Base-by-base conservation (phyloP, 495 filamentous ascomycete species). In the Cercophora newfieldiana region DNA sequence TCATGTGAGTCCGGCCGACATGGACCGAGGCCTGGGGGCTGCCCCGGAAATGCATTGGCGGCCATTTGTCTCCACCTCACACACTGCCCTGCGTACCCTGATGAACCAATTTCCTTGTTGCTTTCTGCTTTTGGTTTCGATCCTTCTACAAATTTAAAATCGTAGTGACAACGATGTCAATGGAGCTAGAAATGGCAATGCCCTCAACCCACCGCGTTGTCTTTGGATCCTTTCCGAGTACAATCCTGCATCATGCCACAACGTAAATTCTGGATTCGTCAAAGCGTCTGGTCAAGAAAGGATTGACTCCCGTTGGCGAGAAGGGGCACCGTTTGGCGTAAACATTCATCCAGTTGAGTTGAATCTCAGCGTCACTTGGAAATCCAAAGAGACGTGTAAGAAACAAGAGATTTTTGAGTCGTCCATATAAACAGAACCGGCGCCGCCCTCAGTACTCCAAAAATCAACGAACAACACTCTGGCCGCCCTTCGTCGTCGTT, bases 401-500 rank as follows among this genome's bases (percentile, higher is more conserved):
- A 16, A 44, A 44, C 37, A 44, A 44, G 37, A 44, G 3, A 44
- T 44, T 44, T n/a, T 44, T 44, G 10, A 44, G 2, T 53, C 22
- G 5, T 19, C 50, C 5, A 53, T 44, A 44, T 44, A 44, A 8
- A 8, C 37, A 4, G 18, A 44, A 44, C 12, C 10, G 4, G 37
- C 12, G 2, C 12, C 37, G 10, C 4, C 10, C 37, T 2, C 2
- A 44, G 3, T 14, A 44, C 37, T 44, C 37, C 37, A 44, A 6
- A 14, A 44, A 6, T 44, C 18, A 44, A 16, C 37, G 10, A 44
- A 44, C 37, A 44, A 44, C 21, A 4, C 51, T 22, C 51, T 44
- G 37, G 10, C 37, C 18, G 4, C 37, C 37, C 37, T 44, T 44
- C n/a, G 37, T 66, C 8, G 59, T 58, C 7, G 60, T 67, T 54